A percentile compares a stretch with the other conserved stretches of the same genome.
phyloP scores from a whole-genome alignment of 1,139 yeast species.

The Waltiozyma sp. region DNA sequence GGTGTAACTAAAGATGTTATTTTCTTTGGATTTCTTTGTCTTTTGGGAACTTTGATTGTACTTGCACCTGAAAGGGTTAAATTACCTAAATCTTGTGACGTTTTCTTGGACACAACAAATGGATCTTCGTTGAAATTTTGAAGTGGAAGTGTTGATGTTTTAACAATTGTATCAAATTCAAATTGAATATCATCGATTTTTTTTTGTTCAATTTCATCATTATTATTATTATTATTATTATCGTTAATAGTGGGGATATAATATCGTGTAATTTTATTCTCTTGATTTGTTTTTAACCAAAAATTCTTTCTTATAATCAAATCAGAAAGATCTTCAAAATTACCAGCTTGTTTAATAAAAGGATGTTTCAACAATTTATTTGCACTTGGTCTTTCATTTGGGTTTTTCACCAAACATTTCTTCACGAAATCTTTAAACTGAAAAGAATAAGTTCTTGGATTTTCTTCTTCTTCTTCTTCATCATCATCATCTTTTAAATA shows the following conservation, averaged over 20 bases:
- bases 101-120: background rate
- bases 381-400: conserved; percentile 49
- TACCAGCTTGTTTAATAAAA: conserved; percentile 40
- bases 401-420: conserved; percentile 56
- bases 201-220: too few relatives aligned
- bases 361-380: conserved; percentile 45
- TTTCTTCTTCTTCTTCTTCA: background rate
- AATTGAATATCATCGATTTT: too few relatives aligned
- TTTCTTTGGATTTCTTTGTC: background rate
- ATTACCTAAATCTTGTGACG: background rate
- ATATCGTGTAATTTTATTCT: conserved; percentile 3
- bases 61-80: background rate
- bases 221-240: background rate
- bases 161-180: conserved; percentile 12
- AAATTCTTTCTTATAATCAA: conserved; percentile 19
- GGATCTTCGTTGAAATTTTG: background rate
- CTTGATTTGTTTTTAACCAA: conserved; percentile 10
- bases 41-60: background rate
- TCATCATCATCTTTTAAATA: conserved; percentile 21
- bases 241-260: conserved; percentile 12
- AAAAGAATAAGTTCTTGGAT: conserved; percentile 18
- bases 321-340: conserved; percentile 21
- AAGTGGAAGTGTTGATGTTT: background rate
- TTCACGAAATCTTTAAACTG: conserved; percentile 52
- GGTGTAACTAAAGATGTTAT: background rate